Conservation (phyloP, 1,139 yeast species). For the Blastobotrys arbuscula region DNA sequence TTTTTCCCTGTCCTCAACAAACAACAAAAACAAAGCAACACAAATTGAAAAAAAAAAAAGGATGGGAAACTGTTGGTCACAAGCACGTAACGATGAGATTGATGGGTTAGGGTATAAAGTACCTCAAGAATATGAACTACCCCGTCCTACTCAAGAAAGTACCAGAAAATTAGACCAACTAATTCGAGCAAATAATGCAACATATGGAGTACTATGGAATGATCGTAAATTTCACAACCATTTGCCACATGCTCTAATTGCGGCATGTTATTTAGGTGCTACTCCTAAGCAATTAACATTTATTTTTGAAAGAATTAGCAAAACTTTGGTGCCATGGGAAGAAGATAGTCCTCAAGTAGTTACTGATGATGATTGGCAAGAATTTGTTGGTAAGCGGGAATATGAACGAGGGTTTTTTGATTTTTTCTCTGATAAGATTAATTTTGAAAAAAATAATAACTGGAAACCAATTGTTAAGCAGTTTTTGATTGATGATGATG, state of each 20-base stretch:
- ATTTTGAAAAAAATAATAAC: conserved; percentile 23
- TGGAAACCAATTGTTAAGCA: conserved; percentile 27
- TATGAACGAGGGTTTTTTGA: conserved; percentile 33
- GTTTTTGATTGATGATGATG: conserved; percentile 11
- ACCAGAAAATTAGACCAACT: conserved; percentile 24
- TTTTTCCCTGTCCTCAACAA: neutral
- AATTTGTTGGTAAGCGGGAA: conserved; percentile 26
- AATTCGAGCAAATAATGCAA: conserved; percentile 31
- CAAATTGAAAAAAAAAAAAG: neutral
- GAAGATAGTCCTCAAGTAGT: conserved; percentile 31
- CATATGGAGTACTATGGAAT: conserved; percentile 30
- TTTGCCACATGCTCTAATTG: conserved; percentile 26
- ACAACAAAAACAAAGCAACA: neutral
- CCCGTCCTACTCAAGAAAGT: conserved; percentile 21
- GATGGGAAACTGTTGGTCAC: conserved; percentile 5
- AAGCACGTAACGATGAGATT: neutral
- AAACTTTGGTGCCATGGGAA: conserved; percentile 25
- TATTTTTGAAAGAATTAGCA: conserved; percentile 24
- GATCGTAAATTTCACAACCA: conserved; percentile 32
- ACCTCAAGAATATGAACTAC: conserved; percentile 13
- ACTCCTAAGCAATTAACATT: conserved; percentile 23
- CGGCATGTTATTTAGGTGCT: conserved; percentile 25
- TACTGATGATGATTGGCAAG: conserved; percentile 31
- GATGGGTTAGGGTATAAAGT: conserved; percentile 18
- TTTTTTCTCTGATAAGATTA: conserved; percentile 30